Conservation (phyloP, 139 green algal genomes). For the Micractinium sp. region DNA sequence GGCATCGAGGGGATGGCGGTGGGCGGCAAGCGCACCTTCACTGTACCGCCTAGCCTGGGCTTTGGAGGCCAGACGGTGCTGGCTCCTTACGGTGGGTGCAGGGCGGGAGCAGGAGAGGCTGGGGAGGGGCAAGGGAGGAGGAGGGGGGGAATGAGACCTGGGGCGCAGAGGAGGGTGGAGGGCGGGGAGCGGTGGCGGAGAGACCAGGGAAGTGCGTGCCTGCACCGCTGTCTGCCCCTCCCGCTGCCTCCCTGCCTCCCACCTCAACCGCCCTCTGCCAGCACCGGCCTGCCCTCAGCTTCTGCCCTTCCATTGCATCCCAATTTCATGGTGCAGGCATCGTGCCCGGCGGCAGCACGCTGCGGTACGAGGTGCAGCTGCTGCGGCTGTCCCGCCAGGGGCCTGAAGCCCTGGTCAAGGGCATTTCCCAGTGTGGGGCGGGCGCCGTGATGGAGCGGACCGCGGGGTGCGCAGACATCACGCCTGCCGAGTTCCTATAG, state of each 20-base stretch:
- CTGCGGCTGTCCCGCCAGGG: conserved; percentile 48
- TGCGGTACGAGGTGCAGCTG: conserved; percentile 58
- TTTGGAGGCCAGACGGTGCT: conserved; percentile 33
- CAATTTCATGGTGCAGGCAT: conserved; percentile 26
- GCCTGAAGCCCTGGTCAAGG: conserved; percentile 24
- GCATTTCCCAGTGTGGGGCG: conserved; percentile 47
- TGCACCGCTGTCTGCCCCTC: too few relatives aligned
- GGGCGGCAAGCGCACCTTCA: conserved; percentile 47
- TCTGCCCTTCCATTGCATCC: too few relatives aligned
- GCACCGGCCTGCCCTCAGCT: neutral
- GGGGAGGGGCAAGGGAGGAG: neutral
- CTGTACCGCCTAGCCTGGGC: conserved; percentile 35
- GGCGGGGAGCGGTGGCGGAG: too few relatives aligned
- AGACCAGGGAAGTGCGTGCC: too few relatives aligned
- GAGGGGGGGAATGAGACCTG: too few relatives aligned
- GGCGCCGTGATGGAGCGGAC: conserved; percentile 32
- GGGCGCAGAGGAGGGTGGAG: neutral
- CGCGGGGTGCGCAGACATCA: conserved; percentile 41
- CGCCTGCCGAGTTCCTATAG: conserved; percentile 40
- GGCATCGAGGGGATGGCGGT: conserved; percentile 55
- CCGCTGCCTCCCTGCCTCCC: too few relatives aligned
- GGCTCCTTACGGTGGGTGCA: conserved; percentile 44
- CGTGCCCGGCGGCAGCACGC: conserved; percentile 37
- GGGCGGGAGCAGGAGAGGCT: too few relatives aligned
- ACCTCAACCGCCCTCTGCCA: too few relatives aligned